Evolutionary conservation across 129 eudicot species (phyloP).

Genomic region (Tagetes patula): DNA sequence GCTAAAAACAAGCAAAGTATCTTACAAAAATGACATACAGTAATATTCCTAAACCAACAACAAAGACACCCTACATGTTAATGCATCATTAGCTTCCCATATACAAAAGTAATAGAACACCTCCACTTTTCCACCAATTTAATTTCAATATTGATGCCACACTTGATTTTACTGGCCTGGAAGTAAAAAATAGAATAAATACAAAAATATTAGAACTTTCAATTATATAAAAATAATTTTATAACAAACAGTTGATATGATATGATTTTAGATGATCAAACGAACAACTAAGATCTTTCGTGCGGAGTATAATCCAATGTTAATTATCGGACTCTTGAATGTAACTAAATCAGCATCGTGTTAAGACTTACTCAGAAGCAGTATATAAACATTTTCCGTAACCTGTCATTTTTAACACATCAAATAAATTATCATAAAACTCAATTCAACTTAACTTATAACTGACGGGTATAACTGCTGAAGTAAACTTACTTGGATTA

Average conservation of each 20-base stretch:
- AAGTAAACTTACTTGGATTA: constrained; percentile 51
- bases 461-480: too few species aligned
- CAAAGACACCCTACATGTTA: constrained; percentile 37
- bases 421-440: background rate
- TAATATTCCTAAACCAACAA: constrained; percentile 47
- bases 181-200: background rate
- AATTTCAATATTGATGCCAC: constrained; percentile 32
- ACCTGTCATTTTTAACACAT: constrained; percentile 35
- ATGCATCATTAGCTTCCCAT: constrained; percentile 39
- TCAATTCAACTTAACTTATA: background rate
- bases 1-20: constrained; percentile 23
- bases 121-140: constrained; percentile 34
- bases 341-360: background rate
- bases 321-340: too few species aligned
- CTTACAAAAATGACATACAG: constrained; percentile 29
- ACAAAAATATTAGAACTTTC: background rate
- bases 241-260: background rate
- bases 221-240: too few species aligned
- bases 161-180: constrained; percentile 45
- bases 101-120: constrained; percentile 55
- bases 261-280: too few species aligned
- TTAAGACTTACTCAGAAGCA: constrained; percentile 50
- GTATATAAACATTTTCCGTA: constrained; percentile 51
- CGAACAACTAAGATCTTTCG: too few species aligned
- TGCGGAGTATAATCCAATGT: too few species aligned